Evolutionary conservation across 192 early-diverging fungal species (phyloP), one percentile per base, ranked within the genome.

Genomic region (Dissophora ornata): DNA sequence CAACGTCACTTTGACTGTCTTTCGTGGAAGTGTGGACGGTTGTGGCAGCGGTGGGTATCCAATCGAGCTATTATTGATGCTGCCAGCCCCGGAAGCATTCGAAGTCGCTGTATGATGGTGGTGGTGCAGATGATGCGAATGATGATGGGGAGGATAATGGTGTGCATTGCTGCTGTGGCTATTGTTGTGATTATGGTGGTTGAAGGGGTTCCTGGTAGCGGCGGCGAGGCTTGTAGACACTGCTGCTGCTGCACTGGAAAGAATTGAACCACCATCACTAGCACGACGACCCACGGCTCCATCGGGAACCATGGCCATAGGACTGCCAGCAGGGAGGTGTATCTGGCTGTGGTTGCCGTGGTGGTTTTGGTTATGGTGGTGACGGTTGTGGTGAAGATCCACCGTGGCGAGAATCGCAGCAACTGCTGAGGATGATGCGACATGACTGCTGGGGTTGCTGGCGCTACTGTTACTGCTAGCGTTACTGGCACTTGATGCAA

Each of bases 221-320:
- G 61, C 60, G 5, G 61, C 60, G 4, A 66, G 29, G n/a, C 71
- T 67, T n/a, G 57, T 51, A 1, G 73, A 45, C 1, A 77, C 28
- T 12, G 65, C 73, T 9, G 65, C 73, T 19, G 73, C 73, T 10
- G 73, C 65, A n/a, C 45, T 62, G 4, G 64, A 77, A 1, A 77
- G 53, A 36, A 77, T 67, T 2, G 73, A 77, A 3, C 73, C 73
- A 6, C 73, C 73, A 30, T 77, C 73, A 44, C 73, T 77, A 22
- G 73, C 73, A 28, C 73, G 73, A 15, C 73, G 50, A 22, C 25
- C 16, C 19, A 53, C 56, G 0, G 52, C 28, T 7, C 24, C 28
- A 3, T 61, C 63, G 1, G 56, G 62, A 7, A 21, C 42, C 22
- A n/a, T 29, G 5, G 41, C 56, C 13, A 29, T 18, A 28, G 40